Evolutionary conservation across 495 filamentous ascomycete species (phyloP), one percentile per base, ranked within the genome.

Genomic region (Daldinia vernicosa): DNA sequence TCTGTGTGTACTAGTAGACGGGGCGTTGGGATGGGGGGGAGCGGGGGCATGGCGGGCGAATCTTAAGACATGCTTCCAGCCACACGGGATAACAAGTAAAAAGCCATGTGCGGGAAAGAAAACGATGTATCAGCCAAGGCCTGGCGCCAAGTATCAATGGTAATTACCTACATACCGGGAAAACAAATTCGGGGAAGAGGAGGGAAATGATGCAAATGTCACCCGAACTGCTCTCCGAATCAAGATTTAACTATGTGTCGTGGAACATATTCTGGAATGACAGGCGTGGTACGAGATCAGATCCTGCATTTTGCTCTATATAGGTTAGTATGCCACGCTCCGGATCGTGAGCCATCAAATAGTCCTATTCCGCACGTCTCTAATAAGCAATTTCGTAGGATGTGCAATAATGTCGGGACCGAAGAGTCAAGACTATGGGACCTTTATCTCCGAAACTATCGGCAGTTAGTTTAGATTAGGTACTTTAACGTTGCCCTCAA

Each of bases 181-280:
- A 30, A 53, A 19, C n/a, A 19, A 15, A 52, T 19, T 9, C 2
- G 43, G 9, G 17, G 8, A 45, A 11, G 37, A 24, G 24, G 5
- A 56, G 17, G 24, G 11, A 35, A 8, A 4, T 6, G 37, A 11
- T 43, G 24, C 22, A 22, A 11, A 56, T 24, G 35, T 52, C 43
- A 60, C 54, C 60, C 30, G 45, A 60, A 9, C 27, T 52, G n/a
- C 26, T 53, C 30, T 33, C 43, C 26, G 27, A 40, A 60, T 24
- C n/a, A 17, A 60, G 32, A 43, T 40, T 22, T 52, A 60, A 19
- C 5, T 30, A 51, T 4, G n/a, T 47, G 37, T 19, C n/a, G 53
- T 66, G 32, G 8, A 51, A 58, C 54, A 5, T 28, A 19, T 6
- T 11, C 26, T 45, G 40, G 17, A 43, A 26, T 24, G 14, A 9